Base-by-base conservation (phyloP, 2,329 filamentous ascomycete genomes). In the Shiraia bambusicola region DNA sequence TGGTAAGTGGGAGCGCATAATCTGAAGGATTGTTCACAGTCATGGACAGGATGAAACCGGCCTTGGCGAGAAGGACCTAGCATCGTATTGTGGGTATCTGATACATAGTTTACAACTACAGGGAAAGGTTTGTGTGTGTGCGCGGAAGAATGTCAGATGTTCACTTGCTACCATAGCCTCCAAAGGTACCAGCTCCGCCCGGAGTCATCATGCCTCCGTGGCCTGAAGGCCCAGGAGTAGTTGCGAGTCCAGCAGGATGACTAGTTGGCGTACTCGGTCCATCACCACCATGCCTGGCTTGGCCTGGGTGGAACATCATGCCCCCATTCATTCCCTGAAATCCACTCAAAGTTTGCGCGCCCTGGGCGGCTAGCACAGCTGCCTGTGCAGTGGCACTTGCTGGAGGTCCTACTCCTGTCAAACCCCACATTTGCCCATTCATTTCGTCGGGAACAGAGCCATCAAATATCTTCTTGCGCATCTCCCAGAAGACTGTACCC, bases 401-500 rank as follows among this genome's bases (percentile, higher is more conserved):
- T 14, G 74, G 75, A 11, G 72, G 66, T 8, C 71, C 69, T 9
- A 77, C 74, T 22, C 71, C 86, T 37, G 90, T 91, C 8, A 97
- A 76, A 9, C 92, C 92, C 87, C 92, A 97, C 56, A 96, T 90
- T 70, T 94, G 92, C 45, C 91, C 90, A 53, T 94, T 89, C 55
- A 94, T 77, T 25, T 78, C 87, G 22, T 87, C 82, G 6, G 88
- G 83, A 33, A 96, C 86, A 16, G 83, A 79, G 47, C 87, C 86
- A 57, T 86, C 85, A 71, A 95, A 97, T 52, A 97, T 88, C 63
- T 88, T 84, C 64, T 90, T 86, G 45, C 85, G 83, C 76, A 97
- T 86, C 60, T 90, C 87, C 80, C 95, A 98, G 72, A 96, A 98
- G 22, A 96, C 89, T 58, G 87, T 86, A 34, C 93, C 93, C 0